A percentile compares a stretch with the other conserved stretches of the same genome.
Evolutionary conservation across 1,284 basidiomycete species (phyloP).

Genomic region (Leucoagaricus sp.): DNA sequence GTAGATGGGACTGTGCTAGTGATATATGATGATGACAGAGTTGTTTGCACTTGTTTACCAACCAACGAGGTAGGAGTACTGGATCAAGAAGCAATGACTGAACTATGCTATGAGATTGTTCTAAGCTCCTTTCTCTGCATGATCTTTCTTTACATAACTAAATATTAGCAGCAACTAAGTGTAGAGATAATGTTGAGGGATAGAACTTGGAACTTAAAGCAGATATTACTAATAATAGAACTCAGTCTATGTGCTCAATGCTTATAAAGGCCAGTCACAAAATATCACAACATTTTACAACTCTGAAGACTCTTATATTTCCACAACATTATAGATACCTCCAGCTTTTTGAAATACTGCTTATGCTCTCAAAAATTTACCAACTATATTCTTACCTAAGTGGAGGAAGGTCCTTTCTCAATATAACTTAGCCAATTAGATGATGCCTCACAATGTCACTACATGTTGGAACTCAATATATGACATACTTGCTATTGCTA

Average conservation of each 20-base stretch:
- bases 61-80: too few species aligned
- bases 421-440: background rate
- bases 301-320: too few species aligned
- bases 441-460: constrained; percentile 19
- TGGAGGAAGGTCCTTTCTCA: background rate
- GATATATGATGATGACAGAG: too few species aligned
- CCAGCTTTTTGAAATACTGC: background rate
- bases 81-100: too few species aligned
- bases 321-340: too few species aligned
- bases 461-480: constrained; percentile 19
- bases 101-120: too few species aligned
- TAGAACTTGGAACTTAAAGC: constrained; percentile 1
- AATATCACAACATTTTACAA: background rate
- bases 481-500: constrained; percentile 15
- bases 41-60: too few species aligned
- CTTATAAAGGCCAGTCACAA: background rate
- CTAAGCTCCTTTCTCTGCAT: too few species aligned
- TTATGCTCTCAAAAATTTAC: background rate
- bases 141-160: too few species aligned
- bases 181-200: background rate
- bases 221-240: background rate
- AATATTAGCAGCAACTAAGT: too few species aligned
- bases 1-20: too few species aligned
- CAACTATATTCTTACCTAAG: background rate
- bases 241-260: background rate